These are phyloP conservation scores for Diaporthe humulicola DNA, from an alignment of 2,329 filamentous ascomycete species.

Conservation along the genomic window DNA sequence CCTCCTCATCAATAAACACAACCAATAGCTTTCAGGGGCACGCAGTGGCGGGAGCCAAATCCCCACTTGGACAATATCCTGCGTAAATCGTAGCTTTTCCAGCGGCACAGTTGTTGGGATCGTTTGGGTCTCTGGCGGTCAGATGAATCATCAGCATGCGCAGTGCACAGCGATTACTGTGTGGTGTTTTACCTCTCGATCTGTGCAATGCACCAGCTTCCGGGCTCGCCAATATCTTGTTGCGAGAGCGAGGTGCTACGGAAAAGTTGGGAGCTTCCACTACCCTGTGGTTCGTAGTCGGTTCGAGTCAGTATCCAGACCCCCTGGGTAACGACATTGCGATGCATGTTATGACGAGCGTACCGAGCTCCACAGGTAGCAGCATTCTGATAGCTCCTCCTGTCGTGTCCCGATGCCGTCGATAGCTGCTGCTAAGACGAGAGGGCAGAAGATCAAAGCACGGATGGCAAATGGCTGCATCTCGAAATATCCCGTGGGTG, in stretches of 20 bases:
- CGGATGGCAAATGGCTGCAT: neutral
- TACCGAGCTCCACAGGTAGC: neutral
- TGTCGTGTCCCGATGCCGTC: neutral
- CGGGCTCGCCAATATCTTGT: neutral
- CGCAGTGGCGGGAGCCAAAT: neutral
- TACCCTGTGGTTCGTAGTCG: neutral
- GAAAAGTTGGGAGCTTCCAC: neutral
- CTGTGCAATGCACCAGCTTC: conserved; percentile 7
- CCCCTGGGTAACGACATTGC: too few species aligned
- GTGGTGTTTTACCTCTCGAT: neutral
- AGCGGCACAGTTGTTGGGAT: neutral
- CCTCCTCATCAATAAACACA: neutral
- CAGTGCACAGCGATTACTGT: neutral
- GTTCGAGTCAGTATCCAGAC: neutral
- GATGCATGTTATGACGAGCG: neutral
- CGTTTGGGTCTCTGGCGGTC: neutral
- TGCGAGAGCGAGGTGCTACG: neutral
- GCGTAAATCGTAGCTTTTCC: neutral
- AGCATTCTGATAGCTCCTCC: neutral
- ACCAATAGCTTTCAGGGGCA: neutral
- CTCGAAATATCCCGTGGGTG: neutral
- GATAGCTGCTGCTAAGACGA: neutral
- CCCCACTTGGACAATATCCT: neutral
- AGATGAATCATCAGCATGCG: neutral
- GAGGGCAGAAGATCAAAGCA: neutral